A percentile compares a stretch with the other conserved stretches of the same genome.
phyloP scores from a whole-genome alignment of 768 basidiomycete genomes.

The Leccinellum albellum region DNA sequence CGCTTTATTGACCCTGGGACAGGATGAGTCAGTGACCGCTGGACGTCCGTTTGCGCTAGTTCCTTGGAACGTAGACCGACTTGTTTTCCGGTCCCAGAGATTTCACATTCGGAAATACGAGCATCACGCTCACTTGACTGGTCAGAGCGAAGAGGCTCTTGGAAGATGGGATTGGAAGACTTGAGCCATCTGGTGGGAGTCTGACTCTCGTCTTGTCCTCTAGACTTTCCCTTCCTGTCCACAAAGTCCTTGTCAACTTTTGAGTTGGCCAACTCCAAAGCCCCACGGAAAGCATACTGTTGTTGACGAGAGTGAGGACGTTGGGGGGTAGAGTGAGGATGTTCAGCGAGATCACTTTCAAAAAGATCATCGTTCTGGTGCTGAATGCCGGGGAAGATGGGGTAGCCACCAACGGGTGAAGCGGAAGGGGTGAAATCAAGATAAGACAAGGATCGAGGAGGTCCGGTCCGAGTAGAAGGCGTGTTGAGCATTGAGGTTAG shows the following conservation, averaged over 20 bases:
- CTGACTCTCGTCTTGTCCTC: slow-evolving; percentile 48
- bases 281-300: slow-evolving; percentile 58
- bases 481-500: slow-evolving; percentile 32
- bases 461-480: slow-evolving; percentile 66
- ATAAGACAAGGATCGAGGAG: slow-evolving; percentile 69
- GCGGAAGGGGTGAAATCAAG: slow-evolving; percentile 48
- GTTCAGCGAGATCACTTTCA: slow-evolving; percentile 34
- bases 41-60: slow-evolving; percentile 5
- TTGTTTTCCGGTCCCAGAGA: background rate
- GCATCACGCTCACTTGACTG: slow-evolving; percentile 24
- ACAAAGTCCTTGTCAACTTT: slow-evolving; percentile 33
- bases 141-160: slow-evolving; percentile 19
- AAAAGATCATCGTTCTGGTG: slow-evolving; percentile 26
- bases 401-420: slow-evolving; percentile 34
- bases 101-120: slow-evolving; percentile 12
- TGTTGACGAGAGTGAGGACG: slow-evolving; percentile 16
- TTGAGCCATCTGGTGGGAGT: slow-evolving; percentile 55
- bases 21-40: slow-evolving; percentile 28
- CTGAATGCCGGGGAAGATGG: slow-evolving; percentile 24
- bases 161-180: slow-evolving; percentile 36
- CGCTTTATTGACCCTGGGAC: slow-evolving; percentile 19
- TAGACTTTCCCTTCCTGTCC: slow-evolving; percentile 55
- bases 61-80: slow-evolving; percentile 4
- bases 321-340: slow-evolving; percentile 30
- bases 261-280: slow-evolving; percentile 43